A percentile compares a stretch with the other conserved stretches of the same genome.
phyloP scores from a whole-genome alignment of 1,284 basidiomycete genomes.

The Naganishia sp. region DNA sequence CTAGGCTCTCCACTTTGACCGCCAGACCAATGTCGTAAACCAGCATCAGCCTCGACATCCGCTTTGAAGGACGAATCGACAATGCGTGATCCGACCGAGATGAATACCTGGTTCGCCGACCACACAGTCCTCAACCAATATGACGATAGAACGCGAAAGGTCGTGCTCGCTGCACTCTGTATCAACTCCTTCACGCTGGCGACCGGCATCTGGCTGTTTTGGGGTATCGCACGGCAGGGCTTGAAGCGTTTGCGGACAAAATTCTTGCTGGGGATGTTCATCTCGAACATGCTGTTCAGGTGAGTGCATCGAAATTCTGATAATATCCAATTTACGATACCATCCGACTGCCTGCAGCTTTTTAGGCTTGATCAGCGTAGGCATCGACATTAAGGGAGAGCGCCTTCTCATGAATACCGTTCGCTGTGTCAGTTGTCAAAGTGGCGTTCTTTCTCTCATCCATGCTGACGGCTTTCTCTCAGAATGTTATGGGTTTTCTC shows the following conservation, averaged over 20 bases:
- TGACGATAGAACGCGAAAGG: constrained; percentile 3
- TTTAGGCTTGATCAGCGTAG: background rate
- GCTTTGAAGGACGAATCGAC: too few relatives aligned
- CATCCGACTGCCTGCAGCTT: background rate
- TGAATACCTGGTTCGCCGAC: background rate
- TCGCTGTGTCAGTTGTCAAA: background rate
- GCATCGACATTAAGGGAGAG: constrained; percentile 1
- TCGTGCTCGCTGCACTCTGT: background rate
- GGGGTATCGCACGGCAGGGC: constrained; percentile 8
- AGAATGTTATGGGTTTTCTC: constrained; percentile 7
- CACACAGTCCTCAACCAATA: background rate
- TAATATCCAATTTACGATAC: background rate
- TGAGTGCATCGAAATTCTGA: background rate
- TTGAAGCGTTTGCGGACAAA: constrained; percentile 8
- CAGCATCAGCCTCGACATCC: too few relatives aligned
- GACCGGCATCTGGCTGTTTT: constrained; percentile 1
- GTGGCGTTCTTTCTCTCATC: background rate
- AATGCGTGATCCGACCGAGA: background rate
- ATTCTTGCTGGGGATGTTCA: constrained; percentile 1
- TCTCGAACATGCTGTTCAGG: constrained; percentile 1
- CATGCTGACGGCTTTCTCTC: background rate
- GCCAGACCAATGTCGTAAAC: too few relatives aligned
- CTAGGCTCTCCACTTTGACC: too few relatives aligned
- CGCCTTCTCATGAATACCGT: background rate
- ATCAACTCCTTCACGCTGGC: background rate